phyloP scores from a whole-genome alignment of 768 basidiomycete genomes.

The Boletus vinaceobasis region DNA sequence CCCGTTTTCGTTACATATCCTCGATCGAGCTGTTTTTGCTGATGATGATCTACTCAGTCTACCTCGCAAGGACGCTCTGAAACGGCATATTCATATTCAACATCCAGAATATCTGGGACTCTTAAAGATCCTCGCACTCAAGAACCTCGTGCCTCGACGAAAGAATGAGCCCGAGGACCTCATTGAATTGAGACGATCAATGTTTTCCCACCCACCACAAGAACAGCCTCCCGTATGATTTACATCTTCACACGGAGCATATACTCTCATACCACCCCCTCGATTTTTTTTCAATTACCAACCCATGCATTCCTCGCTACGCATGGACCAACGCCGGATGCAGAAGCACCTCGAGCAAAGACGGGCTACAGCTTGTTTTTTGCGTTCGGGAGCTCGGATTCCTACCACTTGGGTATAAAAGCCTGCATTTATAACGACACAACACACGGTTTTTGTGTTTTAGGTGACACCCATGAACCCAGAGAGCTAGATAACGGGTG shows the following conservation, averaged over 20 bases:
- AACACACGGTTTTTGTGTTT: too few species aligned
- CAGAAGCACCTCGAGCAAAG: too few species aligned
- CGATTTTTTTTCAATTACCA: background rate
- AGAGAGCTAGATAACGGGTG: too few species aligned
- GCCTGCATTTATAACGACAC: too few species aligned
- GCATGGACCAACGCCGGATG: background rate
- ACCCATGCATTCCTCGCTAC: background rate
- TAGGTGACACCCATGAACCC: too few species aligned
- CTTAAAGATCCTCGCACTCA: background rate
- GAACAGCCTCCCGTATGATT: background rate
- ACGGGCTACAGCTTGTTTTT: too few species aligned
- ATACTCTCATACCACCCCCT: background rate
- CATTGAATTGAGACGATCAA: background rate
- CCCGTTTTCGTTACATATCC: background rate
- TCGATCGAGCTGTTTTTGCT: background rate
- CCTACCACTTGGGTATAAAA: too few species aligned
- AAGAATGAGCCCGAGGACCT: background rate
- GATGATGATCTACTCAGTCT: background rate
- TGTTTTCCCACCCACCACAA: background rate
- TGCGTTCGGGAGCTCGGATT: too few species aligned
- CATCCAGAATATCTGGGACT: background rate
- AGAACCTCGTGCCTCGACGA: background rate
- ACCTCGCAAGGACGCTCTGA: slow-evolving; percentile 1
- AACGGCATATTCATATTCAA: background rate
- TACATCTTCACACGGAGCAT: background rate